Evolutionary conservation across 2,329 filamentous ascomycete genomes (phyloP).

Genomic region (Malbranchea zuffiana): DNA sequence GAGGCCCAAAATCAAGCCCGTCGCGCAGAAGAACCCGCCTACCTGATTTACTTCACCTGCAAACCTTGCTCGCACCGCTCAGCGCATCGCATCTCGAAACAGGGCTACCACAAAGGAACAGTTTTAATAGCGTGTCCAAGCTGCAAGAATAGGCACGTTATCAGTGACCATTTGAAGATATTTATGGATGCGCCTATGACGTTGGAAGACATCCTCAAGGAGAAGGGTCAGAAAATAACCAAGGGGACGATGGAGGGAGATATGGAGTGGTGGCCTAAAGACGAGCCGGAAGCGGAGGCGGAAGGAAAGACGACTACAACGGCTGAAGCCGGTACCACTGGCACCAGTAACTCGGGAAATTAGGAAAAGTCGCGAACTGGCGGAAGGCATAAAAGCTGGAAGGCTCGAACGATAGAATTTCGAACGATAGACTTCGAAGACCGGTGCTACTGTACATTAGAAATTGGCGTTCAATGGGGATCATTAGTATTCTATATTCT

Average conservation of each 20-base stretch:
- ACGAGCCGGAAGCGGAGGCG: slow-evolving; percentile 1
- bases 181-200: slow-evolving; percentile 35
- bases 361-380: background rate
- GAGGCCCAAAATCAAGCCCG: slow-evolving; percentile 28
- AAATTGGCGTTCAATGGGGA: too few species aligned
- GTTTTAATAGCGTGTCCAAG: slow-evolving; percentile 78
- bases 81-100: slow-evolving; percentile 79
- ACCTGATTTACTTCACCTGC: slow-evolving; percentile 87
- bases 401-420: too few species aligned
- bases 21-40: slow-evolving; percentile 51
- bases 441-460: too few species aligned
- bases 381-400: background rate
- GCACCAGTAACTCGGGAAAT: background rate
- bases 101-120: slow-evolving; percentile 86
- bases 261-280: slow-evolving; percentile 67
- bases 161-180: slow-evolving; percentile 73
- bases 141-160: slow-evolving; percentile 81
- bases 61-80: slow-evolving; percentile 70
- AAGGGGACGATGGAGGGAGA: slow-evolving; percentile 73
- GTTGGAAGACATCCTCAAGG: slow-evolving; percentile 33
- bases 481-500: too few species aligned
- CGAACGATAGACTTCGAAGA: too few species aligned
- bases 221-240: slow-evolving; percentile 58
- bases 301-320: background rate
- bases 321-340: background rate